phyloP scores from a whole-genome alignment of 768 basidiomycete genomes.

The Pulveroboletus sp. region DNA sequence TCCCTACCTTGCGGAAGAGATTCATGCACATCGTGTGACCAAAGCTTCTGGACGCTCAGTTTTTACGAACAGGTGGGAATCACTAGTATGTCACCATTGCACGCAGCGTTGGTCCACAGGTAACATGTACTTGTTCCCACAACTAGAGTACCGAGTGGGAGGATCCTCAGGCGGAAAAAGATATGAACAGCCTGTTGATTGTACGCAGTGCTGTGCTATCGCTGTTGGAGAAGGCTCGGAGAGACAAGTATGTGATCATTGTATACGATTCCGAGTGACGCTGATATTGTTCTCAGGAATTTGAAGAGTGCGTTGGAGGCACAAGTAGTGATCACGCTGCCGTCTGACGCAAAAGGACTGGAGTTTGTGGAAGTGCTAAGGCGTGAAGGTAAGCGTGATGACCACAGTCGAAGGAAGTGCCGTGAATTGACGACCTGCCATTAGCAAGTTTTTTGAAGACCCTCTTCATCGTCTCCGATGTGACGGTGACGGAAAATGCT shows the following conservation, averaged over 20 bases:
- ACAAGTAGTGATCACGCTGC: conserved; percentile 59
- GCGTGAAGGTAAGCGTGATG: conserved; percentile 35
- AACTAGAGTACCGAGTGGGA: conserved; percentile 58
- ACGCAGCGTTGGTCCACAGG: too few species aligned
- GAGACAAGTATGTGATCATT: conserved; percentile 54
- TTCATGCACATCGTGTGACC: conserved; percentile 40
- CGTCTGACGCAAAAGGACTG: conserved; percentile 28
- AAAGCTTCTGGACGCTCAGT: conserved; percentile 43
- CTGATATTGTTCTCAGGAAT: conserved; percentile 41
- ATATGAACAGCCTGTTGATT: conserved; percentile 61
- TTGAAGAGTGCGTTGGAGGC: conserved; percentile 76
- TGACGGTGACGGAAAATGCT: conserved; percentile 45
- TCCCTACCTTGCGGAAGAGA: conserved; percentile 90
- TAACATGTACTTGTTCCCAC: background rate
- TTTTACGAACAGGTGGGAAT: conserved; percentile 68
- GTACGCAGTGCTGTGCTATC: conserved; percentile 60
- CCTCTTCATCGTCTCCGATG: conserved; percentile 80
- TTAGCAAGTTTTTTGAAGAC: conserved; percentile 63
- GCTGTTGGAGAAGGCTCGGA: conserved; percentile 72
- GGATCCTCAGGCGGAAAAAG: conserved; percentile 48
- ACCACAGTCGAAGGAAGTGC: too few species aligned
- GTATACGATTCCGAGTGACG: background rate
- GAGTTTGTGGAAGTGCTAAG: conserved; percentile 39
- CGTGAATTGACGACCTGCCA: background rate
- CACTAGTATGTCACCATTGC: conserved; percentile 47